Evolutionary conservation across 2,329 filamentous ascomycete genomes (phyloP), one percentile per base, ranked within the genome.

Genomic region (Colletotrichum sp.): DNA sequence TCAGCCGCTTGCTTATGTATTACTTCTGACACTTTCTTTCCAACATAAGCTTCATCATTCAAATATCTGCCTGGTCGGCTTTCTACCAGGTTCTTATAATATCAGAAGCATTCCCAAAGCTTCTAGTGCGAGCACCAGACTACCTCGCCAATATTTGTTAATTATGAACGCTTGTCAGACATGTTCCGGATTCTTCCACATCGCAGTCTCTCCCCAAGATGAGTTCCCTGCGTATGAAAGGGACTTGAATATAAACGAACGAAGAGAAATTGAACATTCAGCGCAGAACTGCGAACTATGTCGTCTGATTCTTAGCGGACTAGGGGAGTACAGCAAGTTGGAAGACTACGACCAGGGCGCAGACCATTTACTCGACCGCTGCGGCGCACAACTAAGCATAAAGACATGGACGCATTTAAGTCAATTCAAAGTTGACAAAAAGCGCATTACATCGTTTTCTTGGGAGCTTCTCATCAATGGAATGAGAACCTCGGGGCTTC

Each of bases 361-460:
- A 49, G 3, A n/a, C 0, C 39, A 49, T 0, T 4, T 1, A n/a
- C 39, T 1, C 1, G 39, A n/a, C 39, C 3, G 6, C 39, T 6
- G 6, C 18, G 0, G 10, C 18, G 39, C 6, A 44, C 5, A 5
- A 44, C 16, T n/a, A n/a, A 49, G 9, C 18, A n/a, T n/a, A 49
- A 10, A 2, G 39, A 49, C 39, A 6, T 49, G 39, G 16, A 0
- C 9, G 1, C 0, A 12, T 10, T 12, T 4, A 2, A n/a, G 9
- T 49, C 18, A 10, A n/a, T 5, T 49, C 3, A 7, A 12, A 49
- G 36, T 2, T 18, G 16, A 39, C 8, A 30, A 30, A 0, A 30
- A 30, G 8, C 28, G 28, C 28, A 30, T 30, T 9, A 30, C 28
- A 0, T 30, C 28, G 28, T 30, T 30, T 30, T 0, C 28, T 30